These are phyloP conservation scores for Triangularia setosa DNA, from an alignment of 2,329 filamentous ascomycete genomes.

Conservation along the genomic window DNA sequence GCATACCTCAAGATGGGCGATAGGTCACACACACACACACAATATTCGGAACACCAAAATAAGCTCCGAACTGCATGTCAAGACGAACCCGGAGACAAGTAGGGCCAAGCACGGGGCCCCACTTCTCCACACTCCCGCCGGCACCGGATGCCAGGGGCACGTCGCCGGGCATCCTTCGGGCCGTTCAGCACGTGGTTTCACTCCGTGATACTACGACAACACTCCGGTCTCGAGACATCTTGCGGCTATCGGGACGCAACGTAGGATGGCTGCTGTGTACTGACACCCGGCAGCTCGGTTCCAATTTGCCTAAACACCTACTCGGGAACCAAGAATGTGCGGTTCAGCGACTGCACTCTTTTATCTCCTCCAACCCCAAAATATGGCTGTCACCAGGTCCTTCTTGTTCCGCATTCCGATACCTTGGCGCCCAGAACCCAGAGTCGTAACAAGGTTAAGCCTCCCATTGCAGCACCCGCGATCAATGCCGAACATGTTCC, in stretches of 20 bases:
- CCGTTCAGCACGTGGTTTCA: neutral
- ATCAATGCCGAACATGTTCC: conserved; percentile 21
- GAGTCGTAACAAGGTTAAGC: neutral
- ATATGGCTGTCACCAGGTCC: neutral
- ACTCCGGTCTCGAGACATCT: neutral
- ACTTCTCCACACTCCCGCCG: neutral
- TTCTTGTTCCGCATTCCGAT: neutral
- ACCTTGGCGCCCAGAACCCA: neutral
- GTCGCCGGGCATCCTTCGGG: neutral
- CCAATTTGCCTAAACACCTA: no score
- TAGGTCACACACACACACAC: neutral
- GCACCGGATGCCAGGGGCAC: neutral
- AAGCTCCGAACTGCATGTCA: neutral
- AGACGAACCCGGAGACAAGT: neutral
- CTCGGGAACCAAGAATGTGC: no score
- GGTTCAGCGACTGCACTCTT: no score
- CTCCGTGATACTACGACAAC: neutral
- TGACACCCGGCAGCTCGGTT: no score
- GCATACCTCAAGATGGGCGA: no score
- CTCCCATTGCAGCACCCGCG: neutral
- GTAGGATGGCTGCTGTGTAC: neutral
- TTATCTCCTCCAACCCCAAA: neutral
- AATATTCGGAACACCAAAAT: neutral
- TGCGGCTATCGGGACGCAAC: neutral
- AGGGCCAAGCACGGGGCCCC: neutral